Percentiles rank a stretch among this genome's conserved stretches.
These are phyloP conservation scores for Bocquillonia castaneifolia DNA, from an alignment of 441 rosid species.

Conservation along the genomic window DNA sequence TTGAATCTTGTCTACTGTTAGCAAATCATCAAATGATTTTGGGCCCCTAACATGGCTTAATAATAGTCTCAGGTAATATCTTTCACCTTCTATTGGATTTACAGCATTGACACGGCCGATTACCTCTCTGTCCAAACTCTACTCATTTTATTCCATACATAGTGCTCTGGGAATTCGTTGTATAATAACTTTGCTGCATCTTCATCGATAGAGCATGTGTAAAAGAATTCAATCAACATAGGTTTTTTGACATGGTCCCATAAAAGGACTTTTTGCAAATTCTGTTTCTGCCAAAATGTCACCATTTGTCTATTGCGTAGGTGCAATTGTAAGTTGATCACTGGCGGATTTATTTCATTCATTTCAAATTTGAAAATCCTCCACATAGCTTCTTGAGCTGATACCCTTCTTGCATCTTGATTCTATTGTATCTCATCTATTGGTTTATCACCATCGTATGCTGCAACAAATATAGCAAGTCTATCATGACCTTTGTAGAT, in stretches of 20 bases:
- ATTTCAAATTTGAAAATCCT: neutral
- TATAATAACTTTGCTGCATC: neutral
- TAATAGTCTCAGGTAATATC: neutral
- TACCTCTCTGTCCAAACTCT: neutral
- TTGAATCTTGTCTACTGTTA: neutral
- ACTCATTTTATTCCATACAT: neutral
- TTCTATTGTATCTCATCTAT: neutral
- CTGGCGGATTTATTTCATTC: neutral
- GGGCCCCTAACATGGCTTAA: conserved; percentile 4
- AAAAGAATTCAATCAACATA: neutral
- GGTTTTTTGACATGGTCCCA: neutral
- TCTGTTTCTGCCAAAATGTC: neutral
- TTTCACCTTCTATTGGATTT: conserved; percentile 8
- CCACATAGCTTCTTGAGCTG: neutral
- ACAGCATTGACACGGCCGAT: neutral
- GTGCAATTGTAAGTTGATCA: neutral
- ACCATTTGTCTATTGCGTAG: neutral
- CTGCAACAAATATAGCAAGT: neutral
- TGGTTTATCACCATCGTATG: too few species aligned
- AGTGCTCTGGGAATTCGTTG: neutral
- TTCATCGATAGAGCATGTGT: neutral
- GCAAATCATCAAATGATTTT: neutral
- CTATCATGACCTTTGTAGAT: neutral
- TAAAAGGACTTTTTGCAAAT: neutral
- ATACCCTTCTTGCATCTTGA: neutral